phyloP scores from a whole-genome alignment of 2,329 filamentous ascomycete species.

The Pseudocercospora ulei region DNA sequence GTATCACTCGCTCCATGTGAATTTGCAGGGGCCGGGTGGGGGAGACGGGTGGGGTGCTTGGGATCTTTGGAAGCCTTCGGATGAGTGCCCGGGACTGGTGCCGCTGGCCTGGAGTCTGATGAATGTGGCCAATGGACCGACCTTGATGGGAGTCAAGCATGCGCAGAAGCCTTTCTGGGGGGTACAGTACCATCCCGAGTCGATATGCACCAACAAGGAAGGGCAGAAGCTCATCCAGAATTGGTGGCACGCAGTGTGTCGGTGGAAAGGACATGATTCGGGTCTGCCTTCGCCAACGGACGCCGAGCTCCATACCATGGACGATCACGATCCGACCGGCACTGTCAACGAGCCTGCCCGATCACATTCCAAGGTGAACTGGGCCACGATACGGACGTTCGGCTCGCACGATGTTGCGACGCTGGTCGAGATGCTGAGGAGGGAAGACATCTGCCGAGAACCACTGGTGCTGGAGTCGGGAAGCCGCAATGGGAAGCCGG shows the following conservation, averaged over 20 bases:
- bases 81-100: slow-evolving; percentile 34
- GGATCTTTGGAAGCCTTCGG: slow-evolving; percentile 35
- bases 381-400: slow-evolving; percentile 3
- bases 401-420: slow-evolving; percentile 29
- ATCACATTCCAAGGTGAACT: slow-evolving; percentile 6
- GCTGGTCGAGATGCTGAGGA: slow-evolving; percentile 33
- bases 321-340: background rate
- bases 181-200: slow-evolving; percentile 85
- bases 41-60: slow-evolving; percentile 31
- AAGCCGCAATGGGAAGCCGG: slow-evolving; percentile 36
- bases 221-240: slow-evolving; percentile 57
- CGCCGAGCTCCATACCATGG: background rate
- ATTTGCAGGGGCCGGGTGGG: slow-evolving; percentile 32
- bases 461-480: slow-evolving; percentile 44
- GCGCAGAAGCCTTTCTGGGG: slow-evolving; percentile 65
- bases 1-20: slow-evolving; percentile 57
- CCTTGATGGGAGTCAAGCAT: slow-evolving; percentile 72
- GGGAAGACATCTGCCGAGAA: slow-evolving; percentile 31
- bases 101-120: slow-evolving; percentile 44
- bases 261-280: slow-evolving; percentile 16
- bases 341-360: background rate
- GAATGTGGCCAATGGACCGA: slow-evolving; percentile 42
- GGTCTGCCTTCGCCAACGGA: slow-evolving; percentile 6
- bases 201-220: slow-evolving; percentile 64
- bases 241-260: slow-evolving; percentile 59